Evolutionary conservation across 2,329 filamentous ascomycete genomes (phyloP).

Genomic region (Leptographium procerum): DNA sequence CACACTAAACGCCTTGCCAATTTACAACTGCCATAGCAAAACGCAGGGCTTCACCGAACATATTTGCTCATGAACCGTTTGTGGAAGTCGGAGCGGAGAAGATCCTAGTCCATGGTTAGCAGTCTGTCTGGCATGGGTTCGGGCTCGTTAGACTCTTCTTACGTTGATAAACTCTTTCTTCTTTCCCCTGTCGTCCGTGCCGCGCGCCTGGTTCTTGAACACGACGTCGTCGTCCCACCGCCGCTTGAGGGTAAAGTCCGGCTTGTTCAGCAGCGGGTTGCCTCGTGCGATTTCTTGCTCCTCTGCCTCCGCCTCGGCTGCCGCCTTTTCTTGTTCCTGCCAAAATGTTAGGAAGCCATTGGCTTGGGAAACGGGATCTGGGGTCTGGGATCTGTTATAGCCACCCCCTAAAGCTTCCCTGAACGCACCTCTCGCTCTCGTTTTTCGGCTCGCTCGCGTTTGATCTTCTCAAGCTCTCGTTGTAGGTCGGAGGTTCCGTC

Average conservation of each 20-base stretch:
- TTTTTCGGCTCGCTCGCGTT: conserved; percentile 71
- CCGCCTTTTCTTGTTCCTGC: conserved; percentile 68
- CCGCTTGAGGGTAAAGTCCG: conserved; percentile 82
- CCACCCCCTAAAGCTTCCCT: too few species aligned
- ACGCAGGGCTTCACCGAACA: conserved; percentile 31
- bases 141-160: conserved; percentile 24
- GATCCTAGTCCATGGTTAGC: conserved; percentile 41
- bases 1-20: neutral
- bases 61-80: conserved; percentile 84
- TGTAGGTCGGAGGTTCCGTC: conserved; percentile 83
- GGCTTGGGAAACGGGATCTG: too few species aligned
- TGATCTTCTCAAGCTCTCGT: conserved; percentile 89
- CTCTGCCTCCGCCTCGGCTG: conserved; percentile 68
- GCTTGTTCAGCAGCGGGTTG: conserved; percentile 82
- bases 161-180: conserved; percentile 95
- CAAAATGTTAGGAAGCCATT: neutral
- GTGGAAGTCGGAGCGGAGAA: conserved; percentile 92
- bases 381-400: too few species aligned
- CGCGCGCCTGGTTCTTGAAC: conserved; percentile 96
- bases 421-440: conserved; percentile 55
- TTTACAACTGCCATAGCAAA: neutral
- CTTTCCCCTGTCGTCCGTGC: conserved; percentile 80
- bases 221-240: conserved; percentile 98
- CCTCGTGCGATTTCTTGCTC: conserved; percentile 84
- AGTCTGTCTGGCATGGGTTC: neutral